Base-by-base conservation (phyloP, 495 filamentous ascomycete genomes). In the Acidomyces sp. region DNA sequence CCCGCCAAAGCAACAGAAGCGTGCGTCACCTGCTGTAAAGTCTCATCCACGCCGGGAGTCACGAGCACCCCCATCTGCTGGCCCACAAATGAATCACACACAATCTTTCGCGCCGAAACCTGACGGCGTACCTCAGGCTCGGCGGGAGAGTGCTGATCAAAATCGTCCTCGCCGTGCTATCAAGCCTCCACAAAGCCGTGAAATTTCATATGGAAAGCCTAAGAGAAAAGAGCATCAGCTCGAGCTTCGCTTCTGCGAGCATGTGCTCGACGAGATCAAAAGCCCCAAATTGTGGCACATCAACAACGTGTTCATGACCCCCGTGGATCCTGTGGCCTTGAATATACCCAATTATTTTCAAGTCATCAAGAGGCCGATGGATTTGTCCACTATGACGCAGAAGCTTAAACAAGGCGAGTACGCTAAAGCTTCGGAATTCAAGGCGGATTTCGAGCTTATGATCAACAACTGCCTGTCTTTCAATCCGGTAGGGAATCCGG, bases 331-430 rank as follows among this genome's bases (percentile, higher is more conserved):
- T 0, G 87, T 95, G 17, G 88, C 86, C 3, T 62, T 94, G 43
- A 87, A 92, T 60, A 95, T 97, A 42, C 90, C 90, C 1, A 73
- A 79, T 13, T 97, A 97, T 55, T 85, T 86, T 57, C 85, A 78
- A 50, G 63, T 96, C 49, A 82, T 97, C 61, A 95, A 92, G 65
- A 82, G 85, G 53, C 90, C 90, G 2, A 97, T 96, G 90, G 90
- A 97, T 52, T 63, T 97, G 18, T 63, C 68, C 2, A 95, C 85
- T 7, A 75, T 92, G 49, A 61, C 67, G 38, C 62, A 65, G 35
- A 94, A 93, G 59, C 67, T 93, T 16, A 73, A 75, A 39, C 67
- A 71, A 5, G 85, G 85, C n/a, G 73, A 82, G 36, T 96, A 95
- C 54, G 71, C 77, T 49, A 84, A 69, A 37, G 71, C 78, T 4